Evolutionary conservation across 1,284 basidiomycete species (phyloP).

Genomic region (Pyrrhoderma noxium): DNA sequence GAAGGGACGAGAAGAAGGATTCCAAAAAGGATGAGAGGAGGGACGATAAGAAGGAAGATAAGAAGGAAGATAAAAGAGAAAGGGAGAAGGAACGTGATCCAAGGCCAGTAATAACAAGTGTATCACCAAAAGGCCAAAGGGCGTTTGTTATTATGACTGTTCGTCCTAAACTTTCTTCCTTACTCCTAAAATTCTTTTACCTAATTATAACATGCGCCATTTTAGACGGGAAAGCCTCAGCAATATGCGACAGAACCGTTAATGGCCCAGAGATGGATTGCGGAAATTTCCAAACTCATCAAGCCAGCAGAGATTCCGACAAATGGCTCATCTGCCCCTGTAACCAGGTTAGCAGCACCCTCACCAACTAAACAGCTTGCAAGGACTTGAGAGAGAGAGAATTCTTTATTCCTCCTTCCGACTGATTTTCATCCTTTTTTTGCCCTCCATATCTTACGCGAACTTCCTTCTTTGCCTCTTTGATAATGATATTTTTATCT

Average conservation of each 20-base stretch:
- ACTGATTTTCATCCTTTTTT: neutral
- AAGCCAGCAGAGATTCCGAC: neutral
- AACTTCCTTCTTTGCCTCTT: neutral
- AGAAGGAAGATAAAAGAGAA: slow-evolving; percentile 12
- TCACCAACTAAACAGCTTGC: slow-evolving; percentile 1
- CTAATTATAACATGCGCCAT: neutral
- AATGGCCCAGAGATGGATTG: slow-evolving; percentile 41
- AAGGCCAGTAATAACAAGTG: slow-evolving; percentile 37
- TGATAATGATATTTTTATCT: no score
- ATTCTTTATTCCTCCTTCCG: neutral
- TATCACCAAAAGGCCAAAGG: slow-evolving; percentile 47
- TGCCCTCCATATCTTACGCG: neutral
- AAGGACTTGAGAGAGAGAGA: slow-evolving; percentile 1
- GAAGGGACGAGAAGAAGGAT: slow-evolving; percentile 21
- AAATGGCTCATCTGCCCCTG: neutral
- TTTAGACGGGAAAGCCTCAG: slow-evolving; percentile 46
- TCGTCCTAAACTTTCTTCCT: slow-evolving; percentile 19
- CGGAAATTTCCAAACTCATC: slow-evolving; percentile 30
- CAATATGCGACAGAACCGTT: slow-evolving; percentile 40
- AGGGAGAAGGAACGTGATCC: slow-evolving; percentile 36
- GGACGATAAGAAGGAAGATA: slow-evolving; percentile 20
- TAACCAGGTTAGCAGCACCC: slow-evolving; percentile 2
- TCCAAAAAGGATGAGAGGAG: slow-evolving; percentile 26
- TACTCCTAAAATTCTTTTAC: slow-evolving; percentile 6
- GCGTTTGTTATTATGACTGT: slow-evolving; percentile 62